phyloP scores from a whole-genome alignment of 192 early-diverging fungal species.

The Mortierella alpina region DNA sequence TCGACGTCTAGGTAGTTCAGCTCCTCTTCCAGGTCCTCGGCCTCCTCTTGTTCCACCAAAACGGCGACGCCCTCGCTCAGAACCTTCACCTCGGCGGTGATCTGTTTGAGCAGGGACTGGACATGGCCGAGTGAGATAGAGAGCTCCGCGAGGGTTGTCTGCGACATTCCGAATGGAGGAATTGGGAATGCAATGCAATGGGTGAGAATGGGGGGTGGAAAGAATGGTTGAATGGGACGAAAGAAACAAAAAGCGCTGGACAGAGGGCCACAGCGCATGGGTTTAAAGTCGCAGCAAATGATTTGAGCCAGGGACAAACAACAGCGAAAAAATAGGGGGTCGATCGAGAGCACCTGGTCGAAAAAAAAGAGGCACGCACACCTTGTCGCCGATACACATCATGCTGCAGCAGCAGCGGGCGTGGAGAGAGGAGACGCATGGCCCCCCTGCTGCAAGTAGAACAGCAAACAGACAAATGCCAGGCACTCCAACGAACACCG shows the following conservation, averaged over 20 bases:
- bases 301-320: neutral
- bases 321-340: neutral
- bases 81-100: conserved; percentile 49
- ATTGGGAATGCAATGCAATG: neutral
- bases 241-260: neutral
- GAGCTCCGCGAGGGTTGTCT: conserved; percentile 34
- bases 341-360: neutral
- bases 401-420: no score
- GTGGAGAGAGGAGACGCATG: no score
- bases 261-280: conserved; percentile 3
- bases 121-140: conserved; percentile 41
- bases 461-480: no score
- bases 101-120: conserved; percentile 41
- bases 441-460: no score
- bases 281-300: neutral
- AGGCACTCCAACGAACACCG: no score
- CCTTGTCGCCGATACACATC: no score
- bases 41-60: conserved; percentile 32
- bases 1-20: conserved; percentile 50
- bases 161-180: conserved; percentile 11
- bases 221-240: neutral
- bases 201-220: neutral
- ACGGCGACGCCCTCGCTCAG: conserved; percentile 35
- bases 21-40: conserved; percentile 37
- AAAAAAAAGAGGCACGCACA: neutral